Evolutionary conservation across 2,329 filamentous ascomycete genomes (phyloP).

Genomic region (Xylaria digitata): DNA sequence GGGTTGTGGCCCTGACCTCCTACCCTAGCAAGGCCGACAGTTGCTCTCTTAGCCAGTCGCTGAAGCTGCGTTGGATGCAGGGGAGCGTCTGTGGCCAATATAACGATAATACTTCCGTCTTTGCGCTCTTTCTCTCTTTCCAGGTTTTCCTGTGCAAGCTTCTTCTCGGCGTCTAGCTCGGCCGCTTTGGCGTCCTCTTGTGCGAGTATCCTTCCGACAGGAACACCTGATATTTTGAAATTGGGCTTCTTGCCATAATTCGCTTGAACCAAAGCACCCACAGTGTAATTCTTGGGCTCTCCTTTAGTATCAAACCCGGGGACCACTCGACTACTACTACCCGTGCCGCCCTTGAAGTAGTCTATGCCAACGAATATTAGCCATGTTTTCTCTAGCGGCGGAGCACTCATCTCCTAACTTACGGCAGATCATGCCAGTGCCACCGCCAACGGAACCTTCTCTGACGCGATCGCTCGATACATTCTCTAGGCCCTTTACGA

Average conservation of each 20-base stretch:
- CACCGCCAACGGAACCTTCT: conserved; percentile 73
- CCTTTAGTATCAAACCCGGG: conserved; percentile 55
- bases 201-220: conserved; percentile 68
- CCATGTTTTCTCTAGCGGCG: background rate
- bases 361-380: conserved; percentile 51
- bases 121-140: conserved; percentile 60
- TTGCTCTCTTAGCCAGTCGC: conserved; percentile 69
- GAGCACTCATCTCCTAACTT: conserved; percentile 26
- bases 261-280: conserved; percentile 72
- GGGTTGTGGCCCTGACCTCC: conserved; percentile 71
- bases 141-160: conserved; percentile 47
- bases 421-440: conserved; percentile 62
- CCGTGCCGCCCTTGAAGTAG: conserved; percentile 74
- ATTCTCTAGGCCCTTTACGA: conserved; percentile 64
- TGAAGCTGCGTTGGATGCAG: conserved; percentile 67
- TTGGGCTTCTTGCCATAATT: conserved; percentile 71
- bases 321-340: conserved; percentile 69
- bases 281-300: conserved; percentile 61
- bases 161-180: conserved; percentile 43
- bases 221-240: conserved; percentile 69
- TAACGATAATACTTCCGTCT: conserved; percentile 71
- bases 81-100: conserved; percentile 70
- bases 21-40: conserved; percentile 69
- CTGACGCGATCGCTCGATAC: conserved; percentile 63
- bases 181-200: conserved; percentile 53